Evolutionary conservation across 306 rosid genomes (phyloP), one percentile per base, ranked within the genome.

Genomic region (Casuarina equisetifolia): DNA sequence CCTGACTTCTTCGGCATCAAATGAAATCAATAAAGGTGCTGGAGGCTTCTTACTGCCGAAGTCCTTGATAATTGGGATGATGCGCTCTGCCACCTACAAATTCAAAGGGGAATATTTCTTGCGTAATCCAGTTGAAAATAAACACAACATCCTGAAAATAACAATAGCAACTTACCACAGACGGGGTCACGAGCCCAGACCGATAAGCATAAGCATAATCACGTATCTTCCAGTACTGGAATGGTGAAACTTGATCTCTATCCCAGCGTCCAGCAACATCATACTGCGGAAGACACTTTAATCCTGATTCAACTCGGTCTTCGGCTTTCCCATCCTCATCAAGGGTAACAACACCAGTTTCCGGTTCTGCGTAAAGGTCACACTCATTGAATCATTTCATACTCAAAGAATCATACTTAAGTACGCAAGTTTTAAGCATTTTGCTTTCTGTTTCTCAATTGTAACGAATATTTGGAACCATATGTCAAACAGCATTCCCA

Each of bases 151-250:
- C 39, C 39, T 35, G 49, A n/a, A 69, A 64, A 85, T 25, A 48
- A 48, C 35, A 74, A 84, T 68, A 71, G 66, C 72, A 57, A 79
- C 84, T 80, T 84, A 94, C 98, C 87, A 79, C 61, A 39, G 89
- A 89, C 4, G 98, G 98, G 39, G 97, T 90, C 70, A 87, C 87
- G 78, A 84, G 83, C 85, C 87, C 74, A 19, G 88, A 85, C 70
- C 90, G 91, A 82, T 92, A 92, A 80, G 97, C 97, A 86, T 90
- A 62, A 78, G 97, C 98, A 82, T 92, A 92, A 77, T 94, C 98
- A 50, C 97, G 92, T 63, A 94, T 94, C 85, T 92, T 92, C 98
- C 98, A 90, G 80, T 94, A 94, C 67, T 83, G 85, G 78, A 92
- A 94, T 62, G 91, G 74, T 10, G 75, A 40, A 58, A 79, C 61